Evolutionary conservation across 2,329 filamentous ascomycete species (phyloP), one percentile per base, ranked within the genome.

Genomic region (Emergomyces africanus): DNA sequence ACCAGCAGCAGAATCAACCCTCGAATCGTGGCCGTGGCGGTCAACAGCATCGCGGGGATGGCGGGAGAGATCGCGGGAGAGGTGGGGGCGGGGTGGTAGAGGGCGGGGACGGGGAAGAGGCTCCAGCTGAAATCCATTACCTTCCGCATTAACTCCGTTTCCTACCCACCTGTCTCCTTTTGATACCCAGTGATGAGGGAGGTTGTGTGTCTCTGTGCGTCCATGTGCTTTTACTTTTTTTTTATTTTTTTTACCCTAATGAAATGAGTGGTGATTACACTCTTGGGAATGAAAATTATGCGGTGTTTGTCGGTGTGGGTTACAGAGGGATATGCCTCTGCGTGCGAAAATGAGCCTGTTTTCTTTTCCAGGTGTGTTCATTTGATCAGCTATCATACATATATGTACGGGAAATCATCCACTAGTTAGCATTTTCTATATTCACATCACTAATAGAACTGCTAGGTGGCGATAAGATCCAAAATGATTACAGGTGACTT

Each of bases 1-100:
- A 97, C 66, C 88, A 94, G 70, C 92, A 97, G 74, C 87, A 89
- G 70, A 81, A 81, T 63, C 85, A 89, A 68, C 77, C 72, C 54
- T 69, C 71, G 49, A 70, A 71, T 61, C 74, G 75, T 20, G 71
- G 70, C 53, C 73, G 75, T 56, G 74, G 75, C 42, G 64, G 66
- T 44, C 66, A 63, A 51, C 67, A 70, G 48, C 67, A 74, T 58
- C 66, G 71, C 59, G 48, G 25, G 28, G 65, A 71, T 66, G 65
- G 69, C 54, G 70, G 70, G 65, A 65, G 74, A 60, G 69, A 77
- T 63, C 68, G 74, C 57, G 69, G 73, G 54, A 67, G 74, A 62
- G 69, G 75, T 56, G 72, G 73, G 71, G 75, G 61, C 71, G 75
- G 37, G 72, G 75, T 30, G 74, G 74, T 58, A 72, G 74, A 57